Conservation (phyloP, 1,284 basidiomycete genomes). For the Nidula niveotomentosa region DNA sequence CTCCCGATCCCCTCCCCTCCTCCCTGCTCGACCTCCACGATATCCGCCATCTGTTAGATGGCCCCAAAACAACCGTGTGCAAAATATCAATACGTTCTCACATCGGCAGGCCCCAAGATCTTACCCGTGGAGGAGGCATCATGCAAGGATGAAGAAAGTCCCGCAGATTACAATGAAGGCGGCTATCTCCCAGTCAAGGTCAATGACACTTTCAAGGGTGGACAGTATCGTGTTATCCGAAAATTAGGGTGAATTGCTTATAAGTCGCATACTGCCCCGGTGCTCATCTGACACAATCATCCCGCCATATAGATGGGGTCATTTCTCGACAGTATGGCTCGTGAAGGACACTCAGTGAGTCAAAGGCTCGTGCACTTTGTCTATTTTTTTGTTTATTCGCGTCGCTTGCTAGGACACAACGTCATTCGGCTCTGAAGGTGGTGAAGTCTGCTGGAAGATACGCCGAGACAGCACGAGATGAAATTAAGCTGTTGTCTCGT, state of each 20-base stretch:
- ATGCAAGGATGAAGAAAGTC: constrained; percentile 74
- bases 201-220: constrained; percentile 77
- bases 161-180: constrained; percentile 78
- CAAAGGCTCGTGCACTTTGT: too few relatives aligned
- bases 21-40: constrained; percentile 16
- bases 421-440: constrained; percentile 88
- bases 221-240: constrained; percentile 76
- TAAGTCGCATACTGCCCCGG: constrained; percentile 7
- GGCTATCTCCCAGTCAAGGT: constrained; percentile 82
- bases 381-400: too few relatives aligned
- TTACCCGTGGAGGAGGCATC: constrained; percentile 62
- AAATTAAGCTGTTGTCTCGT: constrained; percentile 84
- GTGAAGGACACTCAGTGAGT: constrained; percentile 72
- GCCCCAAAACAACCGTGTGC: constrained; percentile 63
- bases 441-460: constrained; percentile 88
- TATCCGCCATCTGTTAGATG: constrained; percentile 39
- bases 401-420: constrained; percentile 40
- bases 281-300: constrained; percentile 22
- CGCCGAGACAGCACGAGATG: constrained; percentile 88
- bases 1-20: constrained; percentile 6
- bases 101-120: constrained; percentile 64
- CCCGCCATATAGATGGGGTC: constrained; percentile 70
- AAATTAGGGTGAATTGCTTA: constrained; percentile 70
- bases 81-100: constrained; percentile 75
- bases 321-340: constrained; percentile 88